Conservation (phyloP, 495 filamentous ascomycete genomes). For the Podospora sp. region DNA sequence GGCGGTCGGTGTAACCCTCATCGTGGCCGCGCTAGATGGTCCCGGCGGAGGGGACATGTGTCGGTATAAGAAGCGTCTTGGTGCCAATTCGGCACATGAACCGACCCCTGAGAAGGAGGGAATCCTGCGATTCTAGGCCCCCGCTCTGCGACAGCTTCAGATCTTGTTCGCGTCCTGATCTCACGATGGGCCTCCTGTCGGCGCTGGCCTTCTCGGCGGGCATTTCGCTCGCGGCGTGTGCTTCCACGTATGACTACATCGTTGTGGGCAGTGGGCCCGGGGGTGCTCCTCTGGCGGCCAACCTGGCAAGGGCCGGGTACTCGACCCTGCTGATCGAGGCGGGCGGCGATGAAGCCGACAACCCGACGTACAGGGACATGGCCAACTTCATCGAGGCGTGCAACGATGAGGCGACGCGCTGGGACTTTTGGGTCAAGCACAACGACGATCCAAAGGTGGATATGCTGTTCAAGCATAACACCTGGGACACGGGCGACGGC, state of each 20-base stretch:
- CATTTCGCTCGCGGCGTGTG: background rate
- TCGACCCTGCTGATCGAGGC: conserved; percentile 60
- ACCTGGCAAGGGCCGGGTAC: conserved; percentile 56
- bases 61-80: too few species aligned
- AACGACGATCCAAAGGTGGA: conserved; percentile 35
- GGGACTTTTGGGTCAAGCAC: conserved; percentile 48
- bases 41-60: too few species aligned
- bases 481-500: conserved; percentile 35
- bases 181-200: background rate
- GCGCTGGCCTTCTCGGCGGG: background rate
- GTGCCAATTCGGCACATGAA: too few species aligned
- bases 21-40: too few species aligned
- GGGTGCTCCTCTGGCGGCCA: conserved; percentile 58
- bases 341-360: conserved; percentile 55
- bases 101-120: too few species aligned
- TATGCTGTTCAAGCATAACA: conserved; percentile 35
- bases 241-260: conserved; percentile 56
- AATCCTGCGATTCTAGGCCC: too few species aligned
- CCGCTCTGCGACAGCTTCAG: too few species aligned
- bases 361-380: conserved; percentile 29
- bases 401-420: conserved; percentile 37
- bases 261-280: conserved; percentile 63
- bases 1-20: too few species aligned
- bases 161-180: background rate
- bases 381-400: conserved; percentile 24